Evolutionary conservation across 805 yeast genomes (phyloP), one percentile per base, ranked within the genome.

Genomic region (Saccharomycopsis synnaedendra): DNA sequence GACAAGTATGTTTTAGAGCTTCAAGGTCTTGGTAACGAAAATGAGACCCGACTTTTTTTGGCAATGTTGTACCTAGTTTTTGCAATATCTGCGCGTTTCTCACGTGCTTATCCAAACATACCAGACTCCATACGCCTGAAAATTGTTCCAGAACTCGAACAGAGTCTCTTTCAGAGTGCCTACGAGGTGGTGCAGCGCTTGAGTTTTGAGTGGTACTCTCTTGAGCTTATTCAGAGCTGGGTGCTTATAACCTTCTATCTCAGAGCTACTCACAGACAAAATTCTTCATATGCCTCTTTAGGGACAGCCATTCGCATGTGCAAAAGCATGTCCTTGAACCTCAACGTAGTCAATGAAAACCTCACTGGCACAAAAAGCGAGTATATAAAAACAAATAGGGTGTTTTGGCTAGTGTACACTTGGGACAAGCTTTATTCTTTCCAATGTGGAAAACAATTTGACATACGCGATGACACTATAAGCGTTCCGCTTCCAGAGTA

Each of bases 341-440:
- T 34, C 10, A 27, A 64, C 42, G 19, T 19, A 1, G 19, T 19
- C 19, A 34, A 34, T n/a, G n/a, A 8, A 8, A 34, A 34, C n/a
- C 8, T 9, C 36, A 34, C 8, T 34, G n/a, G n/a, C 8, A 34
- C 8, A 34, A 8, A 34, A n/a, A 67, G 53, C 56, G 80, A 76
- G 52, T 57, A 55, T 19, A 49, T 67, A 7, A 77, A 78, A 55
- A 70, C 75, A 1, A 64, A 64, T 54, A 63, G 82, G 43, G 68
- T 78, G 1, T 79, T 74, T 56, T 78, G 80, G 78, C 53, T 70
- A 27, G 74, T 72, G 4, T 79, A 70, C 54, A 67, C 75, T 1
- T 63, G 74, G 62, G 85, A 79, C 55, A 65, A 78, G 50, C 50
- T 76, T 9, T 42, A 63, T 53, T 61, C 57, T 65, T 62, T 32